Base-by-base conservation (phyloP, 2,329 filamentous ascomycete species). In the Mycosphaerella sp. region DNA sequence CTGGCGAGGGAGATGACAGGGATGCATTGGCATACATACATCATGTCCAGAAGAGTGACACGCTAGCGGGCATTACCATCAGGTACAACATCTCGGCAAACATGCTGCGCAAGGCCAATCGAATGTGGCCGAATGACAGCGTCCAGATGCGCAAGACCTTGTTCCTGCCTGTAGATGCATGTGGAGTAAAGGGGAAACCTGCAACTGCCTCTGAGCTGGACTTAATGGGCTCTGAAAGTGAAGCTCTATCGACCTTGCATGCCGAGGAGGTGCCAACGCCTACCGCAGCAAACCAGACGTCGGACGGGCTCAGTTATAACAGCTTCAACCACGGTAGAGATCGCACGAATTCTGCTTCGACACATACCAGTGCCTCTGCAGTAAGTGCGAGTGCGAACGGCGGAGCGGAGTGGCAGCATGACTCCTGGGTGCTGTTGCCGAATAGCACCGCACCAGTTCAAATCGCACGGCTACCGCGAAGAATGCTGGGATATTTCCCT, bases 121-220 rank as follows among this genome's bases (percentile, higher is more conserved):
- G 93, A 9, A 83, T 98, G 66, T 98, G 93, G 93, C 89, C 90
- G 6, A 89, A 90, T 59, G 93, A 97, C 67, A 89, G 83, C 59
- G 86, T 97, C 36, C 92, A 96, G 69, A 82, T 84, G 45, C 84
- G 91, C 55, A 88, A 88, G 65, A 85, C 82, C 59, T 79, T 98
- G 12, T 79, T 91, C 7, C 75, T 98, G 49, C 93, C 93, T 0
- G 89, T 97, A 4, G 91, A 95, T 69, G 86, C 89, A 40, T 97
- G 92, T 69, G 84, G 86, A 41, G 78, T 91, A 41, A 93, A 90
- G 66, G 90, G 92, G 31, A 80, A 83, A 48, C 79, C 74, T 34
- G 71, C 80, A 3, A 66, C 66, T 40, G 54, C 55, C 5, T 62
- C 69, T 52, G 64, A 62, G 17, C 41, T 64, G 50, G 68, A 71